Evolutionary conservation across 441 rosid genomes (phyloP), one percentile per base, ranked within the genome.

Genomic region (Corymbia calophylla): DNA sequence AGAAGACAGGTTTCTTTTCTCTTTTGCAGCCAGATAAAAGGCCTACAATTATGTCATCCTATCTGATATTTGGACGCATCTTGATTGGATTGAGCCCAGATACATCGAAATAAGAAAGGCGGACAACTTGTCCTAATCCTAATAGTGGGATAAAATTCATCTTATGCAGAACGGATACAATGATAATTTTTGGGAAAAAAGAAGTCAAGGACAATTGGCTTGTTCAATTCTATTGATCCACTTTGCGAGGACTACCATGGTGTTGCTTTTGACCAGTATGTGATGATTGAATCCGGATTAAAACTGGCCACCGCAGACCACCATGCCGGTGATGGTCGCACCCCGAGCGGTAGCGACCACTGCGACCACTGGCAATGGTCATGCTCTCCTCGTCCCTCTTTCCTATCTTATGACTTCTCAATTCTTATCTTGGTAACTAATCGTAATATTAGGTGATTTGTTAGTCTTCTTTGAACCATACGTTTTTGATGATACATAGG

Each of bases 131-230:
- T 68, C 44, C 44, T 32, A 17, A 8, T 19, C 1, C 6, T 3
- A 31, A 4, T 17, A 8, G 3, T 31, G 39, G 68, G 21, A 31
- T 66, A 31, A n/a, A 66, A 31, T 17, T 31, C 16, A 31, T n/a
- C 11, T 21, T 31, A 8, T 0, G 11, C 6, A 9, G 1, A 66
- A 31, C 0, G 1, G 44, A 66, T 31, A 8, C 6, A 7, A 17
- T 31, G 5, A 66, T 66, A 16, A 31, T 31, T 31, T 1, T 31
- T 31, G 23, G 12, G 4, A 21, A 66, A 31, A 66, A 31, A 25
- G 14, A 58, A 58, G 5, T 39, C 44, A 39, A 39, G 11, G 31
- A 16, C 3, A 21, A 31, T 16, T 8, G 23, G 1, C 12, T 66
- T 66, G 23, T 8, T 3, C 0, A 0, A 66, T 66, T 66, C 3